These are phyloP conservation scores for Yamadazyma spencermartinsiae DNA, from an alignment of 1,139 yeast genomes.

Conservation along the genomic window DNA sequence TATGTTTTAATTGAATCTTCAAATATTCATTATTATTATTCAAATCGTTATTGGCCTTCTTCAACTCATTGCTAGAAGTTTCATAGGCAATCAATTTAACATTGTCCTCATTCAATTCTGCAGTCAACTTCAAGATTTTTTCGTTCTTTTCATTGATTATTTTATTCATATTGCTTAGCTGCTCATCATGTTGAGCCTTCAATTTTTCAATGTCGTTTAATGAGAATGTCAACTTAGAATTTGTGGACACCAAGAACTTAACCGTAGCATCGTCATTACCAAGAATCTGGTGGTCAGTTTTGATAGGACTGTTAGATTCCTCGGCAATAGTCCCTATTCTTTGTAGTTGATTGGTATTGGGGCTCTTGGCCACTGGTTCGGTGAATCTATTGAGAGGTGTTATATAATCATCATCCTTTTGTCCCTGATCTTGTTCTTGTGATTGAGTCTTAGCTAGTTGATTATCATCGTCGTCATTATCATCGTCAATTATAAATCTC, in stretches of 20 bases:
- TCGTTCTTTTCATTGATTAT: slow-evolving; percentile 18
- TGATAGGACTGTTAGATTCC: neutral
- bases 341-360: neutral
- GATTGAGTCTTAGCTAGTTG: slow-evolving; percentile 9
- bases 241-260: slow-evolving; percentile 35
- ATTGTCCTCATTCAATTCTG: slow-evolving; percentile 21
- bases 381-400: slow-evolving; percentile 19
- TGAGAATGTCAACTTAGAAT: slow-evolving; percentile 40
- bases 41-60: slow-evolving; percentile 21
- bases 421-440: neutral
- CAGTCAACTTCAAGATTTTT: slow-evolving; percentile 21
- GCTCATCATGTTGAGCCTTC: slow-evolving; percentile 25
- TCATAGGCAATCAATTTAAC: slow-evolving; percentile 22
- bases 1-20: slow-evolving; percentile 28
- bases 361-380: slow-evolving; percentile 36
- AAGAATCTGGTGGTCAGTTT: neutral
- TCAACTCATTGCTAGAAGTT: slow-evolving; percentile 22
- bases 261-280: slow-evolving; percentile 27
- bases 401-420: slow-evolving; percentile 4
- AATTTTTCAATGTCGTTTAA: slow-evolving; percentile 31
- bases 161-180: slow-evolving; percentile 18
- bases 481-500: slow-evolving; percentile 21
- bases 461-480: slow-evolving; percentile 24
- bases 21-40: slow-evolving; percentile 27
- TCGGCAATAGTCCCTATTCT: slow-evolving; percentile 2